Evolutionary conservation across 208 protist genomes (phyloP), one percentile per base, ranked within the genome.

Genomic region (Leishmania gerbilli): DNA sequence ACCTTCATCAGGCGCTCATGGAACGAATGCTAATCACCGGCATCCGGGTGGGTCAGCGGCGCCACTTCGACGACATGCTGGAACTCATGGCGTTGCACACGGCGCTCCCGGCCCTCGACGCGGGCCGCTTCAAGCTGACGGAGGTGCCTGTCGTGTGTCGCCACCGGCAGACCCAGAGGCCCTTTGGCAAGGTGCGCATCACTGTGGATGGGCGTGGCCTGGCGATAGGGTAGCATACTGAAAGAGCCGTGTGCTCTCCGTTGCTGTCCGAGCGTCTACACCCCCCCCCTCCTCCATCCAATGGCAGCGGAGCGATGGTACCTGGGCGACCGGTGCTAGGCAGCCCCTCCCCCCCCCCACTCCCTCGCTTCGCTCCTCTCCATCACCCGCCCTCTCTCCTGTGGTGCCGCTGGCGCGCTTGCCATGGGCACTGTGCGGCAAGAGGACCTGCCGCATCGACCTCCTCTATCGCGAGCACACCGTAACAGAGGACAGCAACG

Each of bases 51-150:
- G 81, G 85, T 8, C 79, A 81, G 1, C 82, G 81, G 40, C 42
- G 80, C 34, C 78, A 88, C 75, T 84, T 86, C 42, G 85, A 88
- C 47, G 80, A 88, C 65, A 80, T 88, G 76, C 56, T 88, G 49
- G 65, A 84, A 40, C 81, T 88, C 31, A 83, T 80, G 64, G 79
- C 60, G 3, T 56, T 49, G 13, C 74, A 74, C 56, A 40, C 80
- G 78, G 34, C 83, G 5, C 85, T 85, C 49, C 85, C 81, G 0
- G 56, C 86, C 9, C 79, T 86, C 15, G 82, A 83, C 42, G 2
- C 13, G 6, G 60, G 74, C 15, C 64, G 56, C 37, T 88, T 88
- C 53, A 84, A 53, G 64, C 56, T 88, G 58, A 8, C 60, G 77
- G 45, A 86, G 64, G 68, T 84, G 31, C 71, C 55, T 24, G 76